Conservation (phyloP, 2,329 filamentous ascomycete species). For the Exophiala aquamarina region DNA sequence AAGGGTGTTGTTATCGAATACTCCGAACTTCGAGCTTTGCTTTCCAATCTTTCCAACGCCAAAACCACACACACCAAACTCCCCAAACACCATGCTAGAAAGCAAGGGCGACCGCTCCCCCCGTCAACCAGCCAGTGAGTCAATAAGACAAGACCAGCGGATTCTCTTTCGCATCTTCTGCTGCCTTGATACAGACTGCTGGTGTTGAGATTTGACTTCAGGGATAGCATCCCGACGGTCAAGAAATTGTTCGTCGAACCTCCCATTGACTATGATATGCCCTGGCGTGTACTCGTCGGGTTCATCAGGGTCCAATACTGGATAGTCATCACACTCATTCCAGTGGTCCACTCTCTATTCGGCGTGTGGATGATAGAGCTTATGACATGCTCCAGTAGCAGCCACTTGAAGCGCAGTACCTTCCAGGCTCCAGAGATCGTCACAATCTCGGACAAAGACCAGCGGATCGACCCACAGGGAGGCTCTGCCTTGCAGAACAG, state of each 20-base stretch:
- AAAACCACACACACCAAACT: too few species aligned
- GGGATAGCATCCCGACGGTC: too few species aligned
- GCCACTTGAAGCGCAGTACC: constrained; percentile 17
- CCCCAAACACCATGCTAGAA: too few species aligned
- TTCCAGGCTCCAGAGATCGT: constrained; percentile 4
- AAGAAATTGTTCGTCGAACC: neutral
- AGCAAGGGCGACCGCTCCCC: too few species aligned
- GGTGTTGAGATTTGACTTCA: too few species aligned
- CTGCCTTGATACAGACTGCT: too few species aligned
- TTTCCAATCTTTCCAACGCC: too few species aligned
- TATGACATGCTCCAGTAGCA: constrained; percentile 11
- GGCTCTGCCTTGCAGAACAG: constrained; percentile 7
- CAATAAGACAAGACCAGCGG: too few species aligned
- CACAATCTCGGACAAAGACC: constrained; percentile 10
- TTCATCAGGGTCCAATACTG: constrained; percentile 5
- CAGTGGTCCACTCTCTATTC: constrained; percentile 11
- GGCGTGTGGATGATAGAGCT: constrained; percentile 11
- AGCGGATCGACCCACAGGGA: constrained; percentile 18
- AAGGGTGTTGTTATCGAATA: too few species aligned
- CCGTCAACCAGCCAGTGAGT: too few species aligned
- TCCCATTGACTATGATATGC: constrained; percentile 14
- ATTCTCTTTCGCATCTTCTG: too few species aligned
- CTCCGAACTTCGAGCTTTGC: too few species aligned
- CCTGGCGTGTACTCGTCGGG: constrained; percentile 1
- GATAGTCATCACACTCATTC: constrained; percentile 7